Conservation (phyloP, 768 basidiomycete genomes). For the Vishniacozyma victoriae region DNA sequence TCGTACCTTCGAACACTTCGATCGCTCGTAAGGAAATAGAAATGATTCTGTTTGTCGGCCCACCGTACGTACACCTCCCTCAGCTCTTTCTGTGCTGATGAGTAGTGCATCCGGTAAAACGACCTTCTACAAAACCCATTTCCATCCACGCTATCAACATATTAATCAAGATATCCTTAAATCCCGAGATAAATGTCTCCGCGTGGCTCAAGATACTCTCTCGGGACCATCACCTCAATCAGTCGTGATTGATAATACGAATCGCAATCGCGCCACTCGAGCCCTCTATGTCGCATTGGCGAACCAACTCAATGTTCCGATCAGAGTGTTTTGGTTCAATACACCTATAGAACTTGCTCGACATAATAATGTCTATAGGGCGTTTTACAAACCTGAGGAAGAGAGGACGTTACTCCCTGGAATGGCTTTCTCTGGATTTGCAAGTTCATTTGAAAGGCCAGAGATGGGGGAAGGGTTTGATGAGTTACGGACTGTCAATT, state of each 20-base stretch:
- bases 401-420: conserved; percentile 30
- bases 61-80: conserved; percentile 47
- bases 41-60: conserved; percentile 60
- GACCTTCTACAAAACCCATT: conserved; percentile 66
- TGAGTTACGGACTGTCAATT: conserved; percentile 71
- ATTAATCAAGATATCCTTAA: conserved; percentile 81
- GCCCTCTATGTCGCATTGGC: conserved; percentile 67
- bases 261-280: conserved; percentile 65
- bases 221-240: conserved; percentile 56
- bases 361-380: conserved; percentile 90
- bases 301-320: conserved; percentile 53
- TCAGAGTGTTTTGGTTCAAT: conserved; percentile 51
- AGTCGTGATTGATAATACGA: conserved; percentile 90
- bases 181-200: conserved; percentile 69
- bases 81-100: not conserved
- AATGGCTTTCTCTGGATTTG: conserved; percentile 39
- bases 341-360: conserved; percentile 63
- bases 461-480: conserved; percentile 63
- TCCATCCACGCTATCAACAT: conserved; percentile 65
- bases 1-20: conserved; percentile 52
- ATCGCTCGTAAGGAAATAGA: conserved; percentile 46
- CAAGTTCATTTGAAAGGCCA: conserved; percentile 57
- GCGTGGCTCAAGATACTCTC: conserved; percentile 57
- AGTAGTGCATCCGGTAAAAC: conserved; percentile 65
- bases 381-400: conserved; percentile 49